A percentile compares a stretch with the other conserved stretches of the same genome.
phyloP scores from a whole-genome alignment of 352 stramenopile species.

The Phytophthora ohioensis region DNA sequence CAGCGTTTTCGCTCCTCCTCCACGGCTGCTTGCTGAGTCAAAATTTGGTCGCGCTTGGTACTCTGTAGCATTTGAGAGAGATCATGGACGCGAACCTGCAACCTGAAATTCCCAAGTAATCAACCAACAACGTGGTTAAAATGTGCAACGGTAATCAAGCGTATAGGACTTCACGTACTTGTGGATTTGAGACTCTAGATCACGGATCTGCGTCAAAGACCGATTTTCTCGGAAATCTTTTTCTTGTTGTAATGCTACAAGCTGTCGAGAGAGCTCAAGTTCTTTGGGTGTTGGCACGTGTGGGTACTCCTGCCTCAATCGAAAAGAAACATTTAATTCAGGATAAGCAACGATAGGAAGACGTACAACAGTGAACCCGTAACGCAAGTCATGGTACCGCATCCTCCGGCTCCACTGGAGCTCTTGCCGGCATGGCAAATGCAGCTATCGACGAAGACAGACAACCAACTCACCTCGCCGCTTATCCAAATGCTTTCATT shows the following conservation, averaged over 20 bases:
- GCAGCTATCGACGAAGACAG: neutral
- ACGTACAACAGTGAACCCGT: neutral
- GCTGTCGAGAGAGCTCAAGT: constrained; percentile 70
- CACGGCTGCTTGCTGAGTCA: constrained; percentile 55
- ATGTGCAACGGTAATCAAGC: too few species aligned
- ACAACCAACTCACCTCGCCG: neutral
- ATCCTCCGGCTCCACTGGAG: constrained; percentile 46
- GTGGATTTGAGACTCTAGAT: constrained; percentile 76
- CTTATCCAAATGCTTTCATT: neutral
- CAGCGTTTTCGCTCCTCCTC: constrained; percentile 57
- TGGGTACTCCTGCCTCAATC: constrained; percentile 63
- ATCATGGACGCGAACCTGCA: constrained; percentile 66
- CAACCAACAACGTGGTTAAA: too few species aligned
- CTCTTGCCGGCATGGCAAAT: constrained; percentile 26
- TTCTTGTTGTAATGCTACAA: constrained; percentile 73
- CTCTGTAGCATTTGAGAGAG: constrained; percentile 60
- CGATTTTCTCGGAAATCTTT: constrained; percentile 72
- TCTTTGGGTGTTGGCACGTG: constrained; percentile 79
- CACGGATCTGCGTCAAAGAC: constrained; percentile 64
- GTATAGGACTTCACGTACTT: constrained; percentile 47
- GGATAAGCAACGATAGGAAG: neutral
- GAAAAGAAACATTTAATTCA: neutral
- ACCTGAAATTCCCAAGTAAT: constrained; percentile 32
- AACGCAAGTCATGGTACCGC: constrained; percentile 29
- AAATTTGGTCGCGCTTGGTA: constrained; percentile 73